Base-by-base conservation (phyloP, 345 rosid genomes). In the Murraya paniculata region DNA sequence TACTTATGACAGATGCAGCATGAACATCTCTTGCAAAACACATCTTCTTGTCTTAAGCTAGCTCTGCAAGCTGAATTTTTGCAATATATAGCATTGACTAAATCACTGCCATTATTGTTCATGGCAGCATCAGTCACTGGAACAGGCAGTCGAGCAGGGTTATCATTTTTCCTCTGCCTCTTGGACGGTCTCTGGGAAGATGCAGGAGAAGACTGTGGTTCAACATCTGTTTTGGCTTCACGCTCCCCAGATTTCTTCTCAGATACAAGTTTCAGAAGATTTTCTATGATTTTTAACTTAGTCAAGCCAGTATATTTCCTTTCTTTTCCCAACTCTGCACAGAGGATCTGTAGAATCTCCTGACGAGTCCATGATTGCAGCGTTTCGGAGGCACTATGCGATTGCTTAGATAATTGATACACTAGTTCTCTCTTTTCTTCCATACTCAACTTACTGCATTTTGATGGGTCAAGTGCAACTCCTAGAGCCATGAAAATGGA, bases 301-400 rank as follows among this genome's bases (percentile, higher is more conserved):
- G 92, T 82, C 77, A 97, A 84, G 78, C 98, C 98, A 19, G 98
- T 94, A 82, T 97, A 97, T 79, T 94, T 97, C 90, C 99, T 92
- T 85, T 97, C 94, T 84, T 94, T 97, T 60, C 99, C 98, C 99
- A 92, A 92, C 87, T 91, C 99, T 18, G 86, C 92, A 82, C 97
- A 94, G 28, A 96, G 89, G 79, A 97, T 89, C 87, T 94, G 91
- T 81, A 97, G 81, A 71, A 97, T 97, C 83, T 97, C 99, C 83
- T 89, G 90, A 45, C 98, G 93, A 81, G 93, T 97, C 99, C 99
- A 97, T 68, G 94, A 83, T 64, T 91, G 92, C n/a, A 97, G 84
- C 72, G 85, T 77, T 82, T 88, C 97, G 25, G 93, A 71, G 62
- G 97, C 98, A 79, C 84, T 84, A 70, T 79, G 84, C 18, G 98